Conservation (phyloP, 1,139 yeast genomes). For the Magnusiomyces suaveolens region DNA sequence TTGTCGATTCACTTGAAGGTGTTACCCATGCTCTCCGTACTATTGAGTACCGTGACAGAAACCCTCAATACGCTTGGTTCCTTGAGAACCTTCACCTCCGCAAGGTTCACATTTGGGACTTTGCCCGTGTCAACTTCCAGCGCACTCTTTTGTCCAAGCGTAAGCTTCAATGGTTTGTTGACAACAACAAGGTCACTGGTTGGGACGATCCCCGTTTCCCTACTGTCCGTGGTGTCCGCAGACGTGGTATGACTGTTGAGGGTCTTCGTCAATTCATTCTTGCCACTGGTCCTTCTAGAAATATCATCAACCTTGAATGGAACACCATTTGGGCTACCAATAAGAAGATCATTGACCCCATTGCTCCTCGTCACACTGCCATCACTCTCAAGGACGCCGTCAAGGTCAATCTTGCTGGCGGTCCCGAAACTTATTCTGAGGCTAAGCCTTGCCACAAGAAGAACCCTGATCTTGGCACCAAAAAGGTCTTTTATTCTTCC, state of each 20-base stretch:
- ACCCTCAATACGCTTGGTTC: constrained; percentile 96
- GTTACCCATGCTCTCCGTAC: constrained; percentile 96
- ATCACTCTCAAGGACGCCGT: constrained; percentile 53
- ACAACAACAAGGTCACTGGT: constrained; percentile 69
- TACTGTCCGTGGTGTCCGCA: constrained; percentile 94
- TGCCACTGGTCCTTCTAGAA: constrained; percentile 94
- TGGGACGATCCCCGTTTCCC: constrained; percentile 99
- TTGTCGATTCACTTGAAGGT: constrained; percentile 90
- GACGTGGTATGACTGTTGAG: constrained; percentile 98
- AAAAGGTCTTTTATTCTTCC: constrained; percentile 61
- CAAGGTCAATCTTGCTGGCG: constrained; percentile 40
- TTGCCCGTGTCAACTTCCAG: constrained; percentile 90
- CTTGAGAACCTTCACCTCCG: constrained; percentile 68
- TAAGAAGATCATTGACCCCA: constrained; percentile 91
- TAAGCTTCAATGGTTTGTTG: constrained; percentile 97
- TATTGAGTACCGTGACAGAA: constrained; percentile 95
- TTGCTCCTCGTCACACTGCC: constrained; percentile 92
- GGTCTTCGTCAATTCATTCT: constrained; percentile 87
- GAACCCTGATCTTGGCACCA: constrained; percentile 82
- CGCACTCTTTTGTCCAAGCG: constrained; percentile 92
- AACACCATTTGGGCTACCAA: constrained; percentile 92
- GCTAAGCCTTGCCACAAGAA: constrained; percentile 89
- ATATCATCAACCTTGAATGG: constrained; percentile 95
- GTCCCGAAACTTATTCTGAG: constrained; percentile 59
- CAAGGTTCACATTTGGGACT: constrained; percentile 94